Base-by-base conservation (phyloP, 106 monocot genomes). In the Narthecium ossifragum region DNA sequence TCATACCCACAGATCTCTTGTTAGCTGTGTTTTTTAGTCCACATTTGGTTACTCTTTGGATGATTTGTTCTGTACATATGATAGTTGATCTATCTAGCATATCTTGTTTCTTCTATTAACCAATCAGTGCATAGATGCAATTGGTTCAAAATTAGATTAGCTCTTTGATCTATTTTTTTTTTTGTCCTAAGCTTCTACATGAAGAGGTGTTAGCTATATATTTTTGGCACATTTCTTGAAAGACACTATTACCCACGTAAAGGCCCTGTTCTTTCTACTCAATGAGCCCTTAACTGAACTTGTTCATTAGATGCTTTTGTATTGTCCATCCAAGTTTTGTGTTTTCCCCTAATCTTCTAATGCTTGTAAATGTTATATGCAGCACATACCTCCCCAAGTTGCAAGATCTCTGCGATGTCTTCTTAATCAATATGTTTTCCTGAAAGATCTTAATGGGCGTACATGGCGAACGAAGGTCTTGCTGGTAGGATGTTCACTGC, bases 381-480 rank as follows among this genome's bases (percentile, higher is more conserved):
- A 76, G 76, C 59, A 31, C 21, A 46, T 76, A 36, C 76, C 76
- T 15, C 70, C 64, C 27, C 34, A 47, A 20, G 69, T 70, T 53
- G 58, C 76, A 32, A 11, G 15, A 33, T 53, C 46, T 20, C 53
- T 76, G 11, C 25, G 40, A 5, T 41, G 31, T 11, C 28, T 70
- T 22, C 29, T 53, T 29, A 64, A 60, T 33, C 47, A 53, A 31
- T 53, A 52, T 9, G 22, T 65, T n/a, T 31, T 27, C 46, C 57
- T 76, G 10, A 26, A 65, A 60, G 76, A 70, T 37, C 27, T 60
- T 3, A 33, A 15, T 13, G 70, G 64, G 2, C 25, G 45, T 22
- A 26, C 33, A 17, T 76, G 76, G 76, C 26, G 41, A 6, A 59
- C 70, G 1, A 51, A 38, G 24, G 23, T 63, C n/a, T 53, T 39